Evolutionary conservation across 441 rosid genomes (phyloP), one percentile per base, ranked within the genome.

Genomic region (Caryocar brasiliense): DNA sequence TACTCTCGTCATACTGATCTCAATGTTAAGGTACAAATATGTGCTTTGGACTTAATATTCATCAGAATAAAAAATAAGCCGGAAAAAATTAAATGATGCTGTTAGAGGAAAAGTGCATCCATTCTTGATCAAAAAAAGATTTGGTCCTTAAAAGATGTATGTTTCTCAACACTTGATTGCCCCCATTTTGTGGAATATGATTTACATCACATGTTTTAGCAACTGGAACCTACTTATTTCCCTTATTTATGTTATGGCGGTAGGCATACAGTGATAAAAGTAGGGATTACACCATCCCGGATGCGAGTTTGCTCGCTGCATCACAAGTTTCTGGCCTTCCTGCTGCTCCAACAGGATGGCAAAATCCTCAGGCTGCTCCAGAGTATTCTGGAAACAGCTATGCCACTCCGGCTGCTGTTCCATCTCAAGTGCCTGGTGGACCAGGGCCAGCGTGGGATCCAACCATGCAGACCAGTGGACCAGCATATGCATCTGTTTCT

Each of bases 1-100:
- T 87, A 92, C 87, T 87, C 98, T 88, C 95, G 97, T 88, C 99
- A 92, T 92, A 88, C 97, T 92, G 99, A 92, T 88, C 99, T 92
- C 83, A 92, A 92, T 88, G 88, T 92, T 49, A 92, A 92, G 99
- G 97, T 92, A 92, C 79, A 78, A 66, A 73, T 75, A 66, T 64
- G 72, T 78, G 83, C 61, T 74, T 86, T 80, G 71, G 69, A 70
- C 64, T 81, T 76, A 64, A 67, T 68, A 62, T 72, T 63, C 67
- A 71, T 76, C 72, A 60, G 63, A 73, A 56, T 58, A 30, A 68
- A 45, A 39, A 58, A 50, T 44, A 33, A 43, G 42, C 32, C 20
- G 61, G 46, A 52, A 69, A 60, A 73, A 58, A 56, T 36, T 63
- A 65, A 33, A 54, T 67, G 73, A 61, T 52, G 53, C 47, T 51